Evolutionary conservation across 139 green algal species (phyloP).

Genomic region (Chlorokybus atmophyticus): DNA sequence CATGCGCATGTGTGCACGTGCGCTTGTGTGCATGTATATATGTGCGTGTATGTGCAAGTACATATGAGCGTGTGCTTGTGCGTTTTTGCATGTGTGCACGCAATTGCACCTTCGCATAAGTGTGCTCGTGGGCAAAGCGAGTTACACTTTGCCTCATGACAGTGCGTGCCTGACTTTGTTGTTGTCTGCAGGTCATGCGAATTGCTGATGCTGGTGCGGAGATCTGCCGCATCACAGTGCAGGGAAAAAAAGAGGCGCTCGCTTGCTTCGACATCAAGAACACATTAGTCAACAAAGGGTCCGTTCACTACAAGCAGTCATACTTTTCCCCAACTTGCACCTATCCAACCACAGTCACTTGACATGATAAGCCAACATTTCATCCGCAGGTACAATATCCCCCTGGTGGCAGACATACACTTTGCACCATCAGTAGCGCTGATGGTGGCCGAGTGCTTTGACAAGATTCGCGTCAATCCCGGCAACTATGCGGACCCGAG

Average conservation of each 20-base stretch:
- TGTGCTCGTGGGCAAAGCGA: too few relatives aligned
- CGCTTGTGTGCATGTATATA: too few relatives aligned
- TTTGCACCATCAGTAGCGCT: constrained; percentile 90
- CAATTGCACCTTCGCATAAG: too few relatives aligned
- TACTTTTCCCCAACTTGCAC: constrained; percentile 1
- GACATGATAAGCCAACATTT: too few relatives aligned
- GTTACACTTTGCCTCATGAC: background rate
- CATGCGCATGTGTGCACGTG: too few relatives aligned
- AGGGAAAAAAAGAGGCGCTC: constrained; percentile 77
- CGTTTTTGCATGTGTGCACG: too few relatives aligned
- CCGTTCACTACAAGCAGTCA: background rate
- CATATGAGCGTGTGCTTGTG: background rate
- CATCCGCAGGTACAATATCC: constrained; percentile 70
- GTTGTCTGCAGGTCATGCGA: constrained; percentile 70
- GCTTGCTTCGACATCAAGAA: constrained; percentile 86
- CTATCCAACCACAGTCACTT: too few relatives aligned
- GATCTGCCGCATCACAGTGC: constrained; percentile 94
- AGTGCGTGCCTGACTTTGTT: background rate
- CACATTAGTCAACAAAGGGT: constrained; percentile 40
- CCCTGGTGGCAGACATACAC: constrained; percentile 97
- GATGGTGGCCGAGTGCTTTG: constrained; percentile 94
- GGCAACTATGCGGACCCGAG: constrained; percentile 80
- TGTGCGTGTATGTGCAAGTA: background rate
- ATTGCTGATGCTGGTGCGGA: constrained; percentile 88
- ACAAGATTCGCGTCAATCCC: constrained; percentile 93